These are phyloP conservation scores for Hygrophorus pudorinus DNA, from an alignment of 768 basidiomycete species.

Conservation along the genomic window DNA sequence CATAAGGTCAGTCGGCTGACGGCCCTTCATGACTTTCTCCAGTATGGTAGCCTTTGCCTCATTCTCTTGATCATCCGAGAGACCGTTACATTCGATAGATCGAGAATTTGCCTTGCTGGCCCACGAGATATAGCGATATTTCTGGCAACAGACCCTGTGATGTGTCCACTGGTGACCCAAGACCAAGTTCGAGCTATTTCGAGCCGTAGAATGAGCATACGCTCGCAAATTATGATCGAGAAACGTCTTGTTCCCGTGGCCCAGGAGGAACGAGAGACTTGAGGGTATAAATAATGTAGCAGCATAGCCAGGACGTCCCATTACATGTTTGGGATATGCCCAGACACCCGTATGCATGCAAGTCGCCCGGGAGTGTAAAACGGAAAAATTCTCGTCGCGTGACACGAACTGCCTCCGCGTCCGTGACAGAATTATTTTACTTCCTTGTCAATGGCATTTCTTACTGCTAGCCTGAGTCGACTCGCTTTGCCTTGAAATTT, in stretches of 20 bases:
- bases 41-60: constrained; percentile 62
- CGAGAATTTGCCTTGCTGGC: constrained; percentile 21
- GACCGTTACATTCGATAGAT: constrained; percentile 19
- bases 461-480: no score
- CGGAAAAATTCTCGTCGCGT: neutral
- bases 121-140: constrained; percentile 20
- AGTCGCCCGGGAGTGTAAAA: no score
- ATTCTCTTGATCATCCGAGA: constrained; percentile 50
- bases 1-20: constrained; percentile 84
- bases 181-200: no score
- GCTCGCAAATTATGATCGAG: no score
- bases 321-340: constrained; percentile 29
- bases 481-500: no score
- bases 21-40: constrained; percentile 79
- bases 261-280: constrained; percentile 1
- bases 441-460: no score
- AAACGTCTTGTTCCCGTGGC: no score
- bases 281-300: constrained; percentile 7
- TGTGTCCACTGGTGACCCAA: neutral
- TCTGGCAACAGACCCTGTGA: no score
- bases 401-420: neutral
- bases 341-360: constrained; percentile 35
- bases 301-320: constrained; percentile 14
- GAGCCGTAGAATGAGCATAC: no score
- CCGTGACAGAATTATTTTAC: no score